phyloP scores from a whole-genome alignment of 2,329 filamentous ascomycete genomes.

The Cyphellophora attinorum region DNA sequence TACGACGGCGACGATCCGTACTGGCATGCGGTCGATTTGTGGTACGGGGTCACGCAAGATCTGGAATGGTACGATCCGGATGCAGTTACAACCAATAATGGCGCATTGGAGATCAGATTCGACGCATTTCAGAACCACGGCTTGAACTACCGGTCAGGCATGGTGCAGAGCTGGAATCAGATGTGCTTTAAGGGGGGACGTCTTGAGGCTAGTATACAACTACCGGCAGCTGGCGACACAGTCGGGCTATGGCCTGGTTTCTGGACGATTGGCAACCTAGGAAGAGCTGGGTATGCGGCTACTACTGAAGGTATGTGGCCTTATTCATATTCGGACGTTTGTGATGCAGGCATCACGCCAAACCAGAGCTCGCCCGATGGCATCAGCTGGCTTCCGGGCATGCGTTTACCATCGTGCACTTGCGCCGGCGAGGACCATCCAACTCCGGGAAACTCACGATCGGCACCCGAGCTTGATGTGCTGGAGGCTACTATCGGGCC shows the following conservation, averaged over 20 bases:
- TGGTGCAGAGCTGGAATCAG: conserved; percentile 67
- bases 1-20: conserved; percentile 62
- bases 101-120: conserved; percentile 54
- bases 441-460: conserved; percentile 53
- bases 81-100: conserved; percentile 52
- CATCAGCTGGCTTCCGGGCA: conserved; percentile 57
- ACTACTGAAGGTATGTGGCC: conserved; percentile 67
- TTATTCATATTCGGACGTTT: conserved; percentile 60
- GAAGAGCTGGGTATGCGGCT: conserved; percentile 57
- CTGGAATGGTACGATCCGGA: conserved; percentile 66
- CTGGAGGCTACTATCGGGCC: conserved; percentile 56
- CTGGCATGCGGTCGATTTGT: conserved; percentile 58
- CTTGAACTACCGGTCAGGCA: conserved; percentile 60
- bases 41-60: conserved; percentile 64
- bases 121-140: conserved; percentile 57
- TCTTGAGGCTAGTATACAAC: conserved; percentile 59
- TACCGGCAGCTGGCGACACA: conserved; percentile 57
- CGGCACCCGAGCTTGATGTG: conserved; percentile 63
- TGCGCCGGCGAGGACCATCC: conserved; percentile 58
- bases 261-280: conserved; percentile 67
- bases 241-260: conserved; percentile 67
- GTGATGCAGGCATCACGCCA: conserved; percentile 61
- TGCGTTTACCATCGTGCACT: conserved; percentile 60
- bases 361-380: conserved; percentile 62
- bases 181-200: conserved; percentile 63